phyloP scores from a whole-genome alignment of 2,329 filamentous ascomycete genomes.

The Hymenoscyphus scutula region DNA sequence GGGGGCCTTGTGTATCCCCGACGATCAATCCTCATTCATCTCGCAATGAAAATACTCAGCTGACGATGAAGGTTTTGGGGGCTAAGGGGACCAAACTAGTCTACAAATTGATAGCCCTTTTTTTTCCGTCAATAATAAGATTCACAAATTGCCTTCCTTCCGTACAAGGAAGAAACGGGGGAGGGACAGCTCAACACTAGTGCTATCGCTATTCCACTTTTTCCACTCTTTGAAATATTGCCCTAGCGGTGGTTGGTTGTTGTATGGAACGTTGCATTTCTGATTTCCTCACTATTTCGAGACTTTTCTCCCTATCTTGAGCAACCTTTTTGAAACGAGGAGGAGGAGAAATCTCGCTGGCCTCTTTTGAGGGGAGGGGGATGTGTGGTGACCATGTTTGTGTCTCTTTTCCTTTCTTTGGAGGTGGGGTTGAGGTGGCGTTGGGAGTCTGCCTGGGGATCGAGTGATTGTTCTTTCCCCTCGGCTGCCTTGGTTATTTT shows the following conservation, averaged over 20 bases:
- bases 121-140: too few species aligned
- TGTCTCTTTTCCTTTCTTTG: too few species aligned
- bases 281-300: not conserved
- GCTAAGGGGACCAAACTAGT: constrained; percentile 3
- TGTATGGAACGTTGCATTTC: constrained; percentile 12
- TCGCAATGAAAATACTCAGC: constrained; percentile 2
- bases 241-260: too few species aligned
- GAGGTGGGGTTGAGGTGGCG: not conserved
- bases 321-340: constrained; percentile 7
- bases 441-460: too few species aligned
- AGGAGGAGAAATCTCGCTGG: constrained; percentile 19
- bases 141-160: too few species aligned
- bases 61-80: not conserved
- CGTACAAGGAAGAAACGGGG: too few species aligned
- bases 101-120: not conserved
- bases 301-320: not conserved
- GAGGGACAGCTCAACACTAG: too few species aligned
- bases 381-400: constrained; percentile 54
- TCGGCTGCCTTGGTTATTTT: too few species aligned
- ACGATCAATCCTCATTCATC: not conserved
- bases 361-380: constrained; percentile 48
- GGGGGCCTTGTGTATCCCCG: constrained; percentile 2
- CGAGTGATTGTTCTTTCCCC: too few species aligned
- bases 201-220: not conserved
- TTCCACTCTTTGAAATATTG: too few species aligned